Percentiles rank a stretch among this genome's conserved stretches.
Conservation (phyloP, 2,329 filamentous ascomycete genomes). For the Claviceps sp. region DNA sequence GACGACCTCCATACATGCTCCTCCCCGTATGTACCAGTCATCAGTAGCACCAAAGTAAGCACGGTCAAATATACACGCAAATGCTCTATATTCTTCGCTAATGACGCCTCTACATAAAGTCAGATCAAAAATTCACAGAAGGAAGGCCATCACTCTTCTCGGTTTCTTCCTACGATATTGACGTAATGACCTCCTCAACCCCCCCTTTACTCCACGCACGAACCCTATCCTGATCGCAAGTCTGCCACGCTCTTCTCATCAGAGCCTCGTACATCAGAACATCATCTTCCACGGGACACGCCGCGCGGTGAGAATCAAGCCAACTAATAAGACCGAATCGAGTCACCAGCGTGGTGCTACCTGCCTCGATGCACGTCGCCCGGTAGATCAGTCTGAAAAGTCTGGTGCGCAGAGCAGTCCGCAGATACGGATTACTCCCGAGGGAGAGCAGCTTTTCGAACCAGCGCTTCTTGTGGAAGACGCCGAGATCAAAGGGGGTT, state of each 20-base stretch:
- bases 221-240: constrained; percentile 53
- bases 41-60: too few species aligned
- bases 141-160: too few species aligned
- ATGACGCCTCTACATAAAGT: too few species aligned
- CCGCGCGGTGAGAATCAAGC: constrained; percentile 49
- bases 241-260: constrained; percentile 45
- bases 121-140: too few species aligned
- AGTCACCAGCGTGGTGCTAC: constrained; percentile 69
- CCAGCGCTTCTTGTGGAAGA: constrained; percentile 48
- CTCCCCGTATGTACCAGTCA: too few species aligned
- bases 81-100: too few species aligned
- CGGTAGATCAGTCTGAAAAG: constrained; percentile 50
- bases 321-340: constrained; percentile 62
- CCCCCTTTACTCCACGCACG: constrained; percentile 50
- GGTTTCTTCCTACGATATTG: not conserved
- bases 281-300: constrained; percentile 28
- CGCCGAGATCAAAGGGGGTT: constrained; percentile 42
- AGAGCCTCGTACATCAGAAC: constrained; percentile 38
- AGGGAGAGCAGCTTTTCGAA: constrained; percentile 65
- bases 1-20: too few species aligned
- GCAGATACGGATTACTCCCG: constrained; percentile 53
- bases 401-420: constrained; percentile 44
- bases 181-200: constrained; percentile 14
- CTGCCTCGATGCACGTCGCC: constrained; percentile 52
- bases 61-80: too few species aligned